Conservation (phyloP, 2,329 filamentous ascomycete species). For the Xylariaceae sp. region DNA sequence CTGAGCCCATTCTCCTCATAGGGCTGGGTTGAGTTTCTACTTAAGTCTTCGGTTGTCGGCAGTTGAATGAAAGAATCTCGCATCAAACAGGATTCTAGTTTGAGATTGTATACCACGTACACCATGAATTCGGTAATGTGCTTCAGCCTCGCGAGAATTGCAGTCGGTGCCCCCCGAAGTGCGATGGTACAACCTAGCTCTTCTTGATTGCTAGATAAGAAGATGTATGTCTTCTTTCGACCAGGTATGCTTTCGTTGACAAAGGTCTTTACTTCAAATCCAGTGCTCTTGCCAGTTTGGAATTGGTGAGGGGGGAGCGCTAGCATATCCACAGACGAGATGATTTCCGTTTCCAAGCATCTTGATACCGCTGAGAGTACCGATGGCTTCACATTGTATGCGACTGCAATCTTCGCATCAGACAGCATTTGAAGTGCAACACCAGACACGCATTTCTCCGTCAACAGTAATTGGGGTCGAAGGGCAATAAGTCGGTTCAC, state of each 20-base stretch:
- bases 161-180: slow-evolving; percentile 74
- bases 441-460: slow-evolving; percentile 89
- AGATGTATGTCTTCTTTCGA: slow-evolving; percentile 91
- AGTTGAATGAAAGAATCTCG: slow-evolving; percentile 88
- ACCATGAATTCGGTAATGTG: slow-evolving; percentile 97
- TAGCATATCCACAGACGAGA: slow-evolving; percentile 93
- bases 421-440: slow-evolving; percentile 85
- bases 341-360: slow-evolving; percentile 87
- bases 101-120: slow-evolving; percentile 97
- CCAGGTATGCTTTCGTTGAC: slow-evolving; percentile 72
- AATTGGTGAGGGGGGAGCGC: slow-evolving; percentile 65
- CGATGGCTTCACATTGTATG: slow-evolving; percentile 93
- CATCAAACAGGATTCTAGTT: slow-evolving; percentile 91
- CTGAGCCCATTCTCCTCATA: slow-evolving; percentile 38
- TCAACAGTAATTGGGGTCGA: slow-evolving; percentile 81
- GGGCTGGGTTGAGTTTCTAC: slow-evolving; percentile 35
- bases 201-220: slow-evolving; percentile 83
- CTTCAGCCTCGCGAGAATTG: slow-evolving; percentile 76
- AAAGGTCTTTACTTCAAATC: slow-evolving; percentile 94
- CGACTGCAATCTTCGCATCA: slow-evolving; percentile 86
- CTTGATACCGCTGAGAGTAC: slow-evolving; percentile 93
- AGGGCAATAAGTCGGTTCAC: slow-evolving; percentile 88
- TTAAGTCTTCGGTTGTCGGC: slow-evolving; percentile 57
- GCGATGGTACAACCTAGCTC: slow-evolving; percentile 94
- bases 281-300: slow-evolving; percentile 75